phyloP scores from a whole-genome alignment of 192 early-diverging fungal genomes.

The Coemansia sp. region DNA sequence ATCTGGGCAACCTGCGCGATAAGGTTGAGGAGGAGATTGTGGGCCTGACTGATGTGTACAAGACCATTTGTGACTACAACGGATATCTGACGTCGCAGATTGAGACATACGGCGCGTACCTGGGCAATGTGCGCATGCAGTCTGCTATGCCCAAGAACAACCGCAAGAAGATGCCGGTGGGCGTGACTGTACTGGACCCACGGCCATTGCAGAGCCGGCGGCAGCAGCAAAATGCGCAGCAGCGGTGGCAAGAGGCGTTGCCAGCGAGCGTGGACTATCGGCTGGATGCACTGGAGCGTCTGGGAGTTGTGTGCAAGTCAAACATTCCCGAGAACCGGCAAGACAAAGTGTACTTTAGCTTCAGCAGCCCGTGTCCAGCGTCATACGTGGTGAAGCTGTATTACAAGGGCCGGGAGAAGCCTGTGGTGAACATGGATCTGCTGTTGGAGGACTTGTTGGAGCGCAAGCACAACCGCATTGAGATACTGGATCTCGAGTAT shows the following conservation, averaged over 20 bases:
- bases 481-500: conserved; percentile 87
- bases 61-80: conserved; percentile 94
- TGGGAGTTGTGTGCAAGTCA: conserved; percentile 88
- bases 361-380: conserved; percentile 82
- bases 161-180: conserved; percentile 59
- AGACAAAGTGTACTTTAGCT: conserved; percentile 86
- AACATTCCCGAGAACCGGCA: conserved; percentile 89
- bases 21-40: conserved; percentile 80
- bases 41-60: conserved; percentile 80
- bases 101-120: conserved; percentile 91
- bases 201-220: conserved; percentile 40
- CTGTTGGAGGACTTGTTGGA: conserved; percentile 81
- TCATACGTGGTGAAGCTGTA: conserved; percentile 88
- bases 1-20: conserved; percentile 88
- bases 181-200: conserved; percentile 60
- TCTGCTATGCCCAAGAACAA: conserved; percentile 65
- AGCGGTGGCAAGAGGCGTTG: conserved; percentile 13
- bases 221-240: conserved; percentile 9
- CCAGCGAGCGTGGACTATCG: conserved; percentile 62
- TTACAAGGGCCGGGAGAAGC: conserved; percentile 88
- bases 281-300: conserved; percentile 80
- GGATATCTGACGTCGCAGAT: conserved; percentile 85
- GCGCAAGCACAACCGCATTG: conserved; percentile 88
- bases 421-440: conserved; percentile 95
- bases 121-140: conserved; percentile 85